Conservation (phyloP, 352 stramenopile genomes). For the Phytophthora brassicae region DNA sequence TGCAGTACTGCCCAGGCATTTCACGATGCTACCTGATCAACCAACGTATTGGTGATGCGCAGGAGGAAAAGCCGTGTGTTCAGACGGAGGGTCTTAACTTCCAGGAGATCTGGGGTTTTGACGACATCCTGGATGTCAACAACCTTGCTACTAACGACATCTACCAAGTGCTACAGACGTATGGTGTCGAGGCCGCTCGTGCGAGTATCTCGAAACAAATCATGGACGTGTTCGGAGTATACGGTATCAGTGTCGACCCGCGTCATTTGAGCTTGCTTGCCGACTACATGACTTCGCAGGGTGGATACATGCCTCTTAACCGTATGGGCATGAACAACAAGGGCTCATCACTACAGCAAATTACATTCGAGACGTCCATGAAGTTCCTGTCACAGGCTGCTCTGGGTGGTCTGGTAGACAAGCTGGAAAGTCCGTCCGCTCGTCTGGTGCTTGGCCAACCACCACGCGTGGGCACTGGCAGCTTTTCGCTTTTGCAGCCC, state of each 20-base stretch:
- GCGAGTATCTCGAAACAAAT: conserved; percentile 99
- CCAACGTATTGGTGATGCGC: conserved; percentile 71
- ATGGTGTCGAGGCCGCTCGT: conserved; percentile 98
- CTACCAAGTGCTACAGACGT: conserved; percentile 94
- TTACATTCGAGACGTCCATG: conserved; percentile 99
- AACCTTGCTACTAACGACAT: conserved; percentile 98
- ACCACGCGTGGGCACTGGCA: conserved; percentile 94
- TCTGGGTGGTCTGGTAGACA: conserved; percentile 87
- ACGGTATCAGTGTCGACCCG: conserved; percentile 98
- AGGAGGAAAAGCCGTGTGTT: conserved; percentile 86
- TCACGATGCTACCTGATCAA: conserved; percentile 90
- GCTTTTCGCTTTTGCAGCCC: conserved; percentile 93
- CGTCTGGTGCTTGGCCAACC: conserved; percentile 95
- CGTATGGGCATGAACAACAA: conserved; percentile 96
- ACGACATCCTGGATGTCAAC: conserved; percentile 94
- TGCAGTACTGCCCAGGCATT: conserved; percentile 88
- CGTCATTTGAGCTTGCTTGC: conserved; percentile 98
- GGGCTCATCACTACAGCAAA: conserved; percentile 97
- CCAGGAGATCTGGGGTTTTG: conserved; percentile 95
- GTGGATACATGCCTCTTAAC: conserved; percentile 98
- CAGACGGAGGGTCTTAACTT: conserved; percentile 98
- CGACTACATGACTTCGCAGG: conserved; percentile 99
- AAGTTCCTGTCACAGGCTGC: conserved; percentile 98
- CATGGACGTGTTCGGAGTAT: conserved; percentile 98
- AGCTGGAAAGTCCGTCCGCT: conserved; percentile 92